Evolutionary conservation across 371 early-diverging fungal species (phyloP).

Genomic region (Haplosporangium sp.): DNA sequence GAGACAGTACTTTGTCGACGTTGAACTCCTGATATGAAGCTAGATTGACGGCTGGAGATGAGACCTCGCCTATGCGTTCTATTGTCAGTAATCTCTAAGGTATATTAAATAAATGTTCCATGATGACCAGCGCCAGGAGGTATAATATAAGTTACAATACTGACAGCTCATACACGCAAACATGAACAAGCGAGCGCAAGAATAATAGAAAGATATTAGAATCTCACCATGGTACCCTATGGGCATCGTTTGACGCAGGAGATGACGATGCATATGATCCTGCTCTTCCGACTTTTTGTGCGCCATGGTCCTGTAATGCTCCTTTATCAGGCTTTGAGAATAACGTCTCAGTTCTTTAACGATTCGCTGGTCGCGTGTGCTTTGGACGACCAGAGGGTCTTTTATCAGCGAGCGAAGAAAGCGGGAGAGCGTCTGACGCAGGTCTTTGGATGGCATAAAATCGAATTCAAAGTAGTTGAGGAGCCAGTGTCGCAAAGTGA

Average conservation of each 20-base stretch:
- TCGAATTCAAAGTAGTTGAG: slow-evolving; percentile 74
- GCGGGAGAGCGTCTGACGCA: slow-evolving; percentile 57
- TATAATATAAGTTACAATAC: background rate
- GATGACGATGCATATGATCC: slow-evolving; percentile 9
- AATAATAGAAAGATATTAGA: background rate
- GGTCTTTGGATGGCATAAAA: slow-evolving; percentile 62
- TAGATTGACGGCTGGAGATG: slow-evolving; percentile 13
- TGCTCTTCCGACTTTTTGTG: slow-evolving; percentile 31
- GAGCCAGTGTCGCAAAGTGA: slow-evolving; percentile 75
- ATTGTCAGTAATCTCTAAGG: background rate
- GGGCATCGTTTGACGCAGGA: background rate
- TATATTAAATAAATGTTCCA: background rate
- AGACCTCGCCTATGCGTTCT: background rate
- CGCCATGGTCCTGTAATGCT: slow-evolving; percentile 23
- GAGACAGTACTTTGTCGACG: slow-evolving; percentile 8
- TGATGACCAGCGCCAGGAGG: background rate
- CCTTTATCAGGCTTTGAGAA: slow-evolving; percentile 22
- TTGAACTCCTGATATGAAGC: background rate
- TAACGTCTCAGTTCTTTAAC: slow-evolving; percentile 58
- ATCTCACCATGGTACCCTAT: background rate
- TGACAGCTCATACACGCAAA: too few species aligned
- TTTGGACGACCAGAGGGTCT: slow-evolving; percentile 58
- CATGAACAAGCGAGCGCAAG: too few species aligned
- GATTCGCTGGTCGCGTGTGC: slow-evolving; percentile 65
- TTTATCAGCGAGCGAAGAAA: slow-evolving; percentile 60